These are phyloP conservation scores for Aspergillus fumigatus DNA, from an alignment of 2,329 filamentous ascomycete species.

Conservation along the genomic window DNA sequence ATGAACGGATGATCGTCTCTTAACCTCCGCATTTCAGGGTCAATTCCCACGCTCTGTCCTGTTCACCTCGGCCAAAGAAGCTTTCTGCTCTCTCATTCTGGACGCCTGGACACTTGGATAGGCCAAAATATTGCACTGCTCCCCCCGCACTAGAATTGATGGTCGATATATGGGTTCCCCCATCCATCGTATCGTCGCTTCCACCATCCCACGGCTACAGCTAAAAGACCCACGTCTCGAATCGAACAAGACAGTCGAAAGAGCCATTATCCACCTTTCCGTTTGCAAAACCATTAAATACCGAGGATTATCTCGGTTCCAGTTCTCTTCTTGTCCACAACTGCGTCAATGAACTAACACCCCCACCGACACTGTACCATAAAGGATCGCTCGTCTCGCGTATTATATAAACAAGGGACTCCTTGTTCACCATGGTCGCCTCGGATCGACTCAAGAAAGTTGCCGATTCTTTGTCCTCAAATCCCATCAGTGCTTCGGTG, in stretches of 20 bases:
- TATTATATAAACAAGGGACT: not conserved
- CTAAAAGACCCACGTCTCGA: not conserved
- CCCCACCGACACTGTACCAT: not conserved
- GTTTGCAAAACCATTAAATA: not conserved
- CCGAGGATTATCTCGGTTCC: not conserved
- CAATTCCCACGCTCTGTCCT: not conserved
- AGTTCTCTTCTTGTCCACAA: not conserved
- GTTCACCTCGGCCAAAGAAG: not conserved
- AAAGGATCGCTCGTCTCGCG: not conserved
- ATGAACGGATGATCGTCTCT: not conserved
- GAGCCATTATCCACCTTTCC: not conserved
- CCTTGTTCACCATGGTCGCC: not conserved
- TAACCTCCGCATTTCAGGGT: not conserved
- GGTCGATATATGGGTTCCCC: not conserved
- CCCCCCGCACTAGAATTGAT: not conserved
- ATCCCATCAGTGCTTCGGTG: not conserved
- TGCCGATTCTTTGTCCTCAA: not conserved
- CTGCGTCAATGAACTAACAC: not conserved
- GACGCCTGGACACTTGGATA: not conserved
- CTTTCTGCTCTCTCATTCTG: not conserved
- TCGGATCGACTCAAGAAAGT: conserved; percentile 1
- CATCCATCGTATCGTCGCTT: not conserved
- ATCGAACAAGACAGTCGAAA: not conserved
- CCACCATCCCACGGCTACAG: not conserved
- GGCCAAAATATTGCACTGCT: not conserved